Conservation (phyloP, 768 basidiomycete genomes). For the Strobilomyces dryophilus region DNA sequence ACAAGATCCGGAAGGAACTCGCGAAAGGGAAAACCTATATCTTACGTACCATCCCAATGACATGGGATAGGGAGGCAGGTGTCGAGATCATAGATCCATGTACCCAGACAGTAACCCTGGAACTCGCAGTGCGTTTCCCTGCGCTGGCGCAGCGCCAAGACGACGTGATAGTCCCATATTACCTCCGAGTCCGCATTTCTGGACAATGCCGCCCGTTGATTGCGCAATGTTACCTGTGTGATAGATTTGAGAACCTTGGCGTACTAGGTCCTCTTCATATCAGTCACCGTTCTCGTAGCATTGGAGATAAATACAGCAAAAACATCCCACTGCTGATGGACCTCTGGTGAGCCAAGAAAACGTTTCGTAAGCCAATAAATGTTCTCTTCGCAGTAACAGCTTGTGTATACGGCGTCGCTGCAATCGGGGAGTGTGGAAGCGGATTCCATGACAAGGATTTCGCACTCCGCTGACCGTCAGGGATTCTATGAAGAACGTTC, state of each 20-base stretch:
- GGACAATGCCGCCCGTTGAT: constrained; percentile 43
- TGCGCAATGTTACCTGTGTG: constrained; percentile 60
- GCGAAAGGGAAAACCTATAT: constrained; percentile 1
- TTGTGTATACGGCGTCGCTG: constrained; percentile 45
- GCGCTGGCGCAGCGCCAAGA: constrained; percentile 48
- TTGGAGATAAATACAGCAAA: constrained; percentile 68
- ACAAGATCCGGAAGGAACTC: constrained; percentile 17
- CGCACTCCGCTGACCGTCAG: constrained; percentile 17
- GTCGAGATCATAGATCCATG: constrained; percentile 73
- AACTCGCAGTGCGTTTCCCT: not conserved
- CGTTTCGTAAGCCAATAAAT: constrained; percentile 52
- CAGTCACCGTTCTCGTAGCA: constrained; percentile 46
- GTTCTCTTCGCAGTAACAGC: constrained; percentile 72
- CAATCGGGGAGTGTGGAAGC: constrained; percentile 22
- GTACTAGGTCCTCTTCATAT: not conserved
- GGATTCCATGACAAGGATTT: constrained; percentile 12
- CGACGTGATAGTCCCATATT: constrained; percentile 75
- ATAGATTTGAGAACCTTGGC: constrained; percentile 4
- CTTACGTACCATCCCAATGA: constrained; percentile 41
- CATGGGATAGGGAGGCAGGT: constrained; percentile 50
- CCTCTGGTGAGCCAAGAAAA: constrained; percentile 33
- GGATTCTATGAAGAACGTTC: not conserved
- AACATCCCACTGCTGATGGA: constrained; percentile 42
- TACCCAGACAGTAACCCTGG: constrained; percentile 9
- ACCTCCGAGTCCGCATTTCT: constrained; percentile 36